These are phyloP conservation scores for Penicillium sp. DNA, from an alignment of 2,329 filamentous ascomycete species.

Conservation along the genomic window DNA sequence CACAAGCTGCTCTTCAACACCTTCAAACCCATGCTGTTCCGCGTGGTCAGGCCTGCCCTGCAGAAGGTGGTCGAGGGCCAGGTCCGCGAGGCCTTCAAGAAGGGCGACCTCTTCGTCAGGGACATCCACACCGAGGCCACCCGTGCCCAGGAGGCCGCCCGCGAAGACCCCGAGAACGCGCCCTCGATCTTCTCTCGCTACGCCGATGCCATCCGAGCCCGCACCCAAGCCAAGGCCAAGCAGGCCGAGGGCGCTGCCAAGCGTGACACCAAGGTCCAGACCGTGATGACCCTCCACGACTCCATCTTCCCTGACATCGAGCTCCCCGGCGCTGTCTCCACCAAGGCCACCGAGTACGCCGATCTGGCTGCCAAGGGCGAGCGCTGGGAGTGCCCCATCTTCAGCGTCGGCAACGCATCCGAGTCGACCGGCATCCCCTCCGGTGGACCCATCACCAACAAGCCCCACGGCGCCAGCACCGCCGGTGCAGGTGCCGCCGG, in stretches of 20 bases:
- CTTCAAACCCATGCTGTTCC: constrained; percentile 83
- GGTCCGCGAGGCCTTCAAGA: constrained; percentile 76
- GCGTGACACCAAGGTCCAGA: constrained; percentile 70
- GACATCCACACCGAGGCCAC: constrained; percentile 81
- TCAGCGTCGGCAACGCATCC: constrained; percentile 75
- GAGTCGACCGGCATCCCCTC: constrained; percentile 70
- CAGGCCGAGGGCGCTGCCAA: constrained; percentile 62
- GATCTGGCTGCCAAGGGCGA: constrained; percentile 84
- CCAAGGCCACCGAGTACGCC: constrained; percentile 91
- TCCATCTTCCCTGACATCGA: constrained; percentile 88
- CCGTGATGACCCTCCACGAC: constrained; percentile 82
- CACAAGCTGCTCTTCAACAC: constrained; percentile 87
- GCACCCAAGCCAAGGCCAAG: constrained; percentile 71
- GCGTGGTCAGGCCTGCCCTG: constrained; percentile 76
- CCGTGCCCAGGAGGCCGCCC: constrained; percentile 63
- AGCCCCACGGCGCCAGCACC: constrained; percentile 51
- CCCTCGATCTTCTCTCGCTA: constrained; percentile 88
- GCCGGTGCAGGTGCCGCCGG: constrained; percentile 11
- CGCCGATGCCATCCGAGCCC: constrained; percentile 68
- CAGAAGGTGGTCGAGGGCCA: constrained; percentile 87
- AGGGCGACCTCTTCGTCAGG: constrained; percentile 70
- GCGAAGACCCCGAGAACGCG: constrained; percentile 67
- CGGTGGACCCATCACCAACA: constrained; percentile 54
- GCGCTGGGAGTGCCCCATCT: constrained; percentile 91
- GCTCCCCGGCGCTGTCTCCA: constrained; percentile 82